A percentile compares a stretch with the other conserved stretches of the same genome.
phyloP scores from a whole-genome alignment of 2,329 filamentous ascomycete genomes.

The Penicillium capsulatum region DNA sequence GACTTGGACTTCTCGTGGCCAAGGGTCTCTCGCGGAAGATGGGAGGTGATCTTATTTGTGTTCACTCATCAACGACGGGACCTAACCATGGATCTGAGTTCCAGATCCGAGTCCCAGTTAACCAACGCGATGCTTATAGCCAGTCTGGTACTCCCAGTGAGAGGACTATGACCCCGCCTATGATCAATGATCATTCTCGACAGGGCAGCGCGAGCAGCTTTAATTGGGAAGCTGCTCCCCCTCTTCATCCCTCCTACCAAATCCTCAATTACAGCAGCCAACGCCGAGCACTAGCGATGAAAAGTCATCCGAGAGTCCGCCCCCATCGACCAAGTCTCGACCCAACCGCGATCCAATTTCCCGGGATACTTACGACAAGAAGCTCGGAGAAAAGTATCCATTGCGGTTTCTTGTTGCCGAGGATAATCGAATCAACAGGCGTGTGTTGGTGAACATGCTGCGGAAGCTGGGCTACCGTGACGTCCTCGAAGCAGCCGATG shows the following conservation, averaged over 20 bases:
- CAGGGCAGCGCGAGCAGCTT: slow-evolving; percentile 23
- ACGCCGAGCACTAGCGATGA: slow-evolving; percentile 30
- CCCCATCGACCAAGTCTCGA: slow-evolving; percentile 20
- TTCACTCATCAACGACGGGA: slow-evolving; percentile 59
- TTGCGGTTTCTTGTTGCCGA: slow-evolving; percentile 67
- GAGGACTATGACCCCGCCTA: slow-evolving; percentile 35
- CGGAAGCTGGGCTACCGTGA: slow-evolving; percentile 61
- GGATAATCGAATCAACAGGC: slow-evolving; percentile 69
- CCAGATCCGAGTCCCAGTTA: slow-evolving; percentile 61
- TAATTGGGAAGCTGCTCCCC: slow-evolving; percentile 18
- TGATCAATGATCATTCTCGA: slow-evolving; percentile 19
- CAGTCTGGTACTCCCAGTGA: slow-evolving; percentile 49
- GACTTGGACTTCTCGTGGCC: slow-evolving; percentile 66
- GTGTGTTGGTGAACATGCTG: slow-evolving; percentile 63
- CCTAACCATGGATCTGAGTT: slow-evolving; percentile 63
- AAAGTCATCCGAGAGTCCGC: slow-evolving; percentile 22
- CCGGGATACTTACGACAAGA: slow-evolving; percentile 48
- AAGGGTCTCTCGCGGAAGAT: slow-evolving; percentile 66
- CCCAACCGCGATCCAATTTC: slow-evolving; percentile 26
- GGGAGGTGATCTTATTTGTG: slow-evolving; percentile 63
- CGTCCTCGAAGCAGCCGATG: slow-evolving; percentile 64
- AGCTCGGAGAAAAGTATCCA: slow-evolving; percentile 57
- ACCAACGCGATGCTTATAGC: slow-evolving; percentile 43
- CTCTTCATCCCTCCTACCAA: slow-evolving; percentile 25
- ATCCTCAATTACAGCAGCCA: slow-evolving; percentile 27